These are phyloP conservation scores for Pseudogymnoascus destructans DNA, from an alignment of 2,329 filamentous ascomycete genomes.

Conservation along the genomic window DNA sequence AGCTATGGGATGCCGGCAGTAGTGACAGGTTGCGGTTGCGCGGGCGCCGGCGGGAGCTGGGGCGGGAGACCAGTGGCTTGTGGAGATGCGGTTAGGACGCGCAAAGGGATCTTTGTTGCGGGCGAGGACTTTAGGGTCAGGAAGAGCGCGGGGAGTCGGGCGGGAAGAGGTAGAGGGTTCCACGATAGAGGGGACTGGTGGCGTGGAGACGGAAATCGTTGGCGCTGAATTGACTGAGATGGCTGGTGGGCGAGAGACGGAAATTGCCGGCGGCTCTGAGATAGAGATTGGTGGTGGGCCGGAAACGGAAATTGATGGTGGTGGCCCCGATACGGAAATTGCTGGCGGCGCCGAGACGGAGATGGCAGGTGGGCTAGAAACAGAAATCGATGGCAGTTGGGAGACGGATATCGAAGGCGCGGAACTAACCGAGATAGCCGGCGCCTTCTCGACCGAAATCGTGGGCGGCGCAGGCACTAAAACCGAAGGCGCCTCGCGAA, in stretches of 20 bases:
- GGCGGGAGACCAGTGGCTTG: constrained; percentile 44
- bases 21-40: constrained; percentile 63
- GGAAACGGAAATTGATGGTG: constrained; percentile 36
- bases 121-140: constrained; percentile 28
- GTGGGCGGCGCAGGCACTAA: not conserved
- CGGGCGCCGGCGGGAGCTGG: constrained; percentile 30
- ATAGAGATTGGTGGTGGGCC: constrained; percentile 26
- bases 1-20: constrained; percentile 73
- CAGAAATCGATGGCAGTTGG: constrained; percentile 19
- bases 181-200: constrained; percentile 27
- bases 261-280: constrained; percentile 24
- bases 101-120: constrained; percentile 28
- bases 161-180: constrained; percentile 14
- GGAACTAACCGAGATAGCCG: not conserved
- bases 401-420: constrained; percentile 25
- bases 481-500: not conserved
- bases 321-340: constrained; percentile 22
- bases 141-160: constrained; percentile 24
- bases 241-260: constrained; percentile 27
- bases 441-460: not conserved
- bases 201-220: constrained; percentile 20
- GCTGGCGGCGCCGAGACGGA: constrained; percentile 33
- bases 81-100: constrained; percentile 19
- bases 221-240: constrained; percentile 37
- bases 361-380: constrained; percentile 27